These are phyloP conservation scores for Dentipellis fragilis DNA, from an alignment of 768 basidiomycete species.

Conservation along the genomic window DNA sequence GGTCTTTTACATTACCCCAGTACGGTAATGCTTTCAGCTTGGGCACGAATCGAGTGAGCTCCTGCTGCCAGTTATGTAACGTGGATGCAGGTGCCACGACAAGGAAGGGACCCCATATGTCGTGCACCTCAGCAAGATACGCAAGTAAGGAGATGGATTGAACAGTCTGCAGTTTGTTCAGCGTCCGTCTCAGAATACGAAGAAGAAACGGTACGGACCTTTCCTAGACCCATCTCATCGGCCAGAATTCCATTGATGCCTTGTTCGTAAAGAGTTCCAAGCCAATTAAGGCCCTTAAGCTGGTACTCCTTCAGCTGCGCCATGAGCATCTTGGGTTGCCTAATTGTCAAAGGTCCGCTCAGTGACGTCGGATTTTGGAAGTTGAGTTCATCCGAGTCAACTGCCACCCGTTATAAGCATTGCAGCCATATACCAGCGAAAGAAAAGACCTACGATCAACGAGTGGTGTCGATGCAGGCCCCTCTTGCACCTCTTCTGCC, in stretches of 20 bases:
- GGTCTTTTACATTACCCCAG: slow-evolving; percentile 97
- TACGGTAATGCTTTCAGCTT: slow-evolving; percentile 90
- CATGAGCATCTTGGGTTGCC: slow-evolving; percentile 93
- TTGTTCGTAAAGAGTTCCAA: slow-evolving; percentile 95
- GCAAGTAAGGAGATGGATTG: slow-evolving; percentile 96
- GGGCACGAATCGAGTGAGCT: slow-evolving; percentile 92
- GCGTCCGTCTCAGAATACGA: slow-evolving; percentile 12
- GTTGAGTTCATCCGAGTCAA: slow-evolving; percentile 95
- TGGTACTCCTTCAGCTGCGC: slow-evolving; percentile 98
- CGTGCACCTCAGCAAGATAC: slow-evolving; percentile 92
- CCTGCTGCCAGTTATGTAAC: slow-evolving; percentile 98
- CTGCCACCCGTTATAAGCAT: slow-evolving; percentile 25
- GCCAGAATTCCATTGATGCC: slow-evolving; percentile 99
- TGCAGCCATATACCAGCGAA: neutral
- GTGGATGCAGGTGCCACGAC: slow-evolving; percentile 97
- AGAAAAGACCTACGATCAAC: slow-evolving; percentile 54
- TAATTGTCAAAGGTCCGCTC: slow-evolving; percentile 73
- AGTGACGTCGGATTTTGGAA: slow-evolving; percentile 97
- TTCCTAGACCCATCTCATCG: slow-evolving; percentile 96
- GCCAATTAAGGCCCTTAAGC: slow-evolving; percentile 95
- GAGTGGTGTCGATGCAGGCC: slow-evolving; percentile 32
- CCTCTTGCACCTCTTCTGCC: slow-evolving; percentile 26
- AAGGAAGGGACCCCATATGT: slow-evolving; percentile 99
- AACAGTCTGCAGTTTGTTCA: slow-evolving; percentile 55
- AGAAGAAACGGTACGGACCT: slow-evolving; percentile 33